A percentile compares a stretch with the other conserved stretches of the same genome.
phyloP scores from a whole-genome alignment of 345 rosid species.

The Punica granatum region DNA sequence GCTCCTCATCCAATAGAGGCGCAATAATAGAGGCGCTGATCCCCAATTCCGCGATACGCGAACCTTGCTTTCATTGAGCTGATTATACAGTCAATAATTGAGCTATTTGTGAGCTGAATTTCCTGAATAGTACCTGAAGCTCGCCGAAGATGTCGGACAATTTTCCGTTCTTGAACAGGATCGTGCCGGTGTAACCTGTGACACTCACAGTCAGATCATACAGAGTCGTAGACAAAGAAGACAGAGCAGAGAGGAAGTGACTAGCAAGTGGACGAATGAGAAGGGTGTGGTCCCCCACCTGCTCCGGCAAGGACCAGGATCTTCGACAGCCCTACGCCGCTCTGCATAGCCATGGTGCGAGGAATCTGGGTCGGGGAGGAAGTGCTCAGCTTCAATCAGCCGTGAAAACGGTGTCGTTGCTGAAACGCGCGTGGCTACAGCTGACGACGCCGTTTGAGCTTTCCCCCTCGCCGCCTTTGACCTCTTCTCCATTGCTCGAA shows the following conservation, averaged over 20 bases:
- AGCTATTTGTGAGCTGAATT: background rate
- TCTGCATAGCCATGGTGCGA: conserved; percentile 64
- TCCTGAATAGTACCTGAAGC: conserved; percentile 45
- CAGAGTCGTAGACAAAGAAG: background rate
- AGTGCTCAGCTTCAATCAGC: background rate
- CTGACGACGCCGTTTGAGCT: background rate
- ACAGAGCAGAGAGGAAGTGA: background rate
- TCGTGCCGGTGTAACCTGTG: conserved; percentile 72
- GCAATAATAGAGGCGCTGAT: background rate
- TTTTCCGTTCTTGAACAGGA: conserved; percentile 73
- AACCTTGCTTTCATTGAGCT: background rate
- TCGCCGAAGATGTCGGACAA: conserved; percentile 71
- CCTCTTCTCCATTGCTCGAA: background rate
- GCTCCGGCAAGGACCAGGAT: conserved; percentile 77
- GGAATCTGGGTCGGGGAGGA: background rate
- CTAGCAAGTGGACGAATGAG: background rate
- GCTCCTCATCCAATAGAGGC: background rate
- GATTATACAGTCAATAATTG: background rate
- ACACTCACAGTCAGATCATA: conserved; percentile 2
- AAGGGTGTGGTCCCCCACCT: conserved; percentile 25
- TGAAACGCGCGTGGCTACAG: too few species aligned
- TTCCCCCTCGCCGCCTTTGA: background rate
- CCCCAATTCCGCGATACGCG: too few species aligned
- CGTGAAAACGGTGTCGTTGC: background rate
- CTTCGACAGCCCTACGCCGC: conserved; percentile 62